Base-by-base conservation (phyloP, 1,139 yeast species). In the Arxiozyma bovina region DNA sequence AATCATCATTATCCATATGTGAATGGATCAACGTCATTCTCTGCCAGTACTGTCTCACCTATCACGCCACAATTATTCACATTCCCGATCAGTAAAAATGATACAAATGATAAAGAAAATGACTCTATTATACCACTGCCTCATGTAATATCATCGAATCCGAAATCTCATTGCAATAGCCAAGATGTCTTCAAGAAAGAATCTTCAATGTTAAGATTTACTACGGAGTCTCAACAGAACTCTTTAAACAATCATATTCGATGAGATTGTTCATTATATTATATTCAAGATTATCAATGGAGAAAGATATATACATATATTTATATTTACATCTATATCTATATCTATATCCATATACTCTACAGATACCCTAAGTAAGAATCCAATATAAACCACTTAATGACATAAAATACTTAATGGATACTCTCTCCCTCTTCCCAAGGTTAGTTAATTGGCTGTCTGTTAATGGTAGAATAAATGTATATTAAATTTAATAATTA, bases 21-120 rank as follows among this genome's bases (percentile, higher is more conserved):
- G 15, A 46, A 46, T 38, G n/a, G 40, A 20, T 46, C 42, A 21
- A 18, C 49, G 11, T 45, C 48, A 21, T 23, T 23, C 17, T 59
- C 62, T 20, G 21, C 12, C 17, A 46, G 12, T 15, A 15, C n/a
- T 2, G 40, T 18, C 12, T 64, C 68, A 3, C 68, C 68, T 22
- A 58, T 64, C 7, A 64, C 68, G 4, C 67, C 67, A 38, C 60
- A 60, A 41, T 54, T 64, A 61, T 63, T 62, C 52, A 22, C 50
- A 15, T 51, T 42, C 17, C 25, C 38, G 7, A 21, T 27, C 30
- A 17, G 56, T 23, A 45, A 45, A 12, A 45, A 45, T 27, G 48
- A 45, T 5, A 30, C 30, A 18, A 45, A 18, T 9, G 20, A 27
- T 20, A 12, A n/a, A 17, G 17, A 21, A 12, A 45, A 34, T 6